Evolutionary conservation across 371 early-diverging fungal species (phyloP), one percentile per base, ranked within the genome.

Genomic region (Lichtheimia corymbifera): DNA sequence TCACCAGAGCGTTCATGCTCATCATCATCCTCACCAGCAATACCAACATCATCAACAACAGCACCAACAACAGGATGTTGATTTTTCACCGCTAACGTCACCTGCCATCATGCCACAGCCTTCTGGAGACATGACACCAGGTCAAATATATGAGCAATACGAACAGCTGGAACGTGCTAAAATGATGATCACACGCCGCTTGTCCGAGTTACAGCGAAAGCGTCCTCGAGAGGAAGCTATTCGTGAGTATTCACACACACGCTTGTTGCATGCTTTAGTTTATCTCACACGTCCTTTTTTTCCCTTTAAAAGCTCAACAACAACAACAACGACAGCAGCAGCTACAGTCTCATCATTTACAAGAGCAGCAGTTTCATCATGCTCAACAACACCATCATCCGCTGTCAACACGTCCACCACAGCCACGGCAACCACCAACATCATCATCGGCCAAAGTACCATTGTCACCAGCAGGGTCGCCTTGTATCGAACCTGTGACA

Each of bases 21-120:
- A 55, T 12, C 66, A 63, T 58, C 64, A 59, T 35, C 67, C 42
- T 64, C 71, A 45, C 60, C 72, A 50, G 66, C 64, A 35, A 59
- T 50, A 43, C 40, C 41, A 22, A n/a, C 35, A 47, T 64, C 71
- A 45, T 61, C 72, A 50, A 68, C 64, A 43, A 54, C 41, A 22
- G 22, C 35, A 5, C 11, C 62, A 50, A 44, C 57, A 24, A 43
- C 62, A 52, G 22, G 68, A 71, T 27, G 70, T 81, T 54, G 77
- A 72, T 17, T 82, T 85, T 58, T 81, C 80, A 20, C 88, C 88
- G 4, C 65, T 88, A 52, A 78, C 88, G 3, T 88, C 88, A 5
- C 88, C 88, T 3, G 85, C 83, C 7, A 73, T 85, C 12, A 71
- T 74, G 41, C 85, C 88, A 18, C 79, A 77, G 27, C 65, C 24